Conservation (phyloP, 257 asterid genomes). For the Nicotiana noctiflora region DNA sequence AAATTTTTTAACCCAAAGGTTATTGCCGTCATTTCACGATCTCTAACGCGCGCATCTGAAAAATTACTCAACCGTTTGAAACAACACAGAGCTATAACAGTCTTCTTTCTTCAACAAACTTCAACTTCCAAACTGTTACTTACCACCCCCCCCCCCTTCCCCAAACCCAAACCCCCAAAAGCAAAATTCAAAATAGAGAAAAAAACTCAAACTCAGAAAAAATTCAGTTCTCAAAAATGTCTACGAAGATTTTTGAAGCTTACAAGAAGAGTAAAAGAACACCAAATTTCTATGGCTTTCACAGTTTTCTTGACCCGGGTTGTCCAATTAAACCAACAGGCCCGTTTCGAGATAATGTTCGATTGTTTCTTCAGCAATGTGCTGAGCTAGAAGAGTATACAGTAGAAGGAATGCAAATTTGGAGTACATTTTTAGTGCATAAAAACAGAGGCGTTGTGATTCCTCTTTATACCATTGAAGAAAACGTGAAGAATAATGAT, state of each 20-base stretch:
- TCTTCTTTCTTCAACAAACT: neutral
- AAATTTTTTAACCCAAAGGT: neutral
- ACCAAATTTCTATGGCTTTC: conserved; percentile 48
- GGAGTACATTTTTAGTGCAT: conserved; percentile 65
- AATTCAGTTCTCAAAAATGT: conserved; percentile 13
- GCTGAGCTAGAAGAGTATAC: conserved; percentile 47
- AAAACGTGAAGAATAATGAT: conserved; percentile 41
- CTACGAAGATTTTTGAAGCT: conserved; percentile 12
- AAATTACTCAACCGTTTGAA: neutral
- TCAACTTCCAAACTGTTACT: conserved; percentile 1
- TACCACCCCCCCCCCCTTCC: no score
- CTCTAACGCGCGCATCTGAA: neutral
- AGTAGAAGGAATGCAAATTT: conserved; percentile 52
- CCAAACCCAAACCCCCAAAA: neutral
- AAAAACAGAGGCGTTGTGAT: conserved; percentile 51
- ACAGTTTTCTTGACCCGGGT: conserved; percentile 56
- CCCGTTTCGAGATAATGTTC: conserved; percentile 64
- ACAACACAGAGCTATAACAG: neutral
- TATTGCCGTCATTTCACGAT: neutral
- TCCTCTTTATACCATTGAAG: conserved; percentile 78
- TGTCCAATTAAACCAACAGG: conserved; percentile 40
- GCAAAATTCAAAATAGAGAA: neutral
- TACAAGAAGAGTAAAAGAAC: conserved; percentile 22
- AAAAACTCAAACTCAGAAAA: no score
- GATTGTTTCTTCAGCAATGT: conserved; percentile 52